phyloP scores from a whole-genome alignment of 1,284 basidiomycete species.

The Melampsora larici-populina region DNA sequence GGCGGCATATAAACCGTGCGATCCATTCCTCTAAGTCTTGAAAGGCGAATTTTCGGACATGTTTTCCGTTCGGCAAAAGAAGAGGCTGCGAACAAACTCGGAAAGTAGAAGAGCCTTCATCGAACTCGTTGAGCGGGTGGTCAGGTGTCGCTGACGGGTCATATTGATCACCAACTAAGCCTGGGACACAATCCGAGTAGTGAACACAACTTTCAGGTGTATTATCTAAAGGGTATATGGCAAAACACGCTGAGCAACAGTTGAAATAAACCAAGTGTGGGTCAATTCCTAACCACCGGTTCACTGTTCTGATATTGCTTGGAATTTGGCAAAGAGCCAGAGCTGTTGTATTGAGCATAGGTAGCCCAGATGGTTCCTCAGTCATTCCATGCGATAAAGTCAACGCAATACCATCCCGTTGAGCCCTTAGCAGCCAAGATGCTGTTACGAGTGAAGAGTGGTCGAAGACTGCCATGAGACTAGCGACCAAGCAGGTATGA shows the following conservation, averaged over 20 bases:
- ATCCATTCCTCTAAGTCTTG: constrained; percentile 3
- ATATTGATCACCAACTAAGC: too few relatives aligned
- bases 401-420: too few relatives aligned
- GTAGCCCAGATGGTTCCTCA: too few relatives aligned
- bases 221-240: not conserved
- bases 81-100: not conserved
- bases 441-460: too few relatives aligned
- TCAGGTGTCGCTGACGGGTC: not conserved
- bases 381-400: too few relatives aligned
- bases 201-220: too few relatives aligned
- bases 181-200: too few relatives aligned
- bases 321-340: too few relatives aligned
- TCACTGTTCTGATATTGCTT: not conserved
- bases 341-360: too few relatives aligned
- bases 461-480: too few relatives aligned
- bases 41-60: not conserved
- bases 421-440: too few relatives aligned
- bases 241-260: not conserved
- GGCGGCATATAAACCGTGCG: not conserved
- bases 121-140: not conserved
- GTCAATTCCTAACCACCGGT: not conserved
- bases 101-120: not conserved
- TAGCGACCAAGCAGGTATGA: too few relatives aligned
- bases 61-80: not conserved
- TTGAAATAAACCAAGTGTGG: not conserved